Evolutionary conservation across 306 rosid genomes (phyloP).

Genomic region (Gleditsia sinensis): DNA sequence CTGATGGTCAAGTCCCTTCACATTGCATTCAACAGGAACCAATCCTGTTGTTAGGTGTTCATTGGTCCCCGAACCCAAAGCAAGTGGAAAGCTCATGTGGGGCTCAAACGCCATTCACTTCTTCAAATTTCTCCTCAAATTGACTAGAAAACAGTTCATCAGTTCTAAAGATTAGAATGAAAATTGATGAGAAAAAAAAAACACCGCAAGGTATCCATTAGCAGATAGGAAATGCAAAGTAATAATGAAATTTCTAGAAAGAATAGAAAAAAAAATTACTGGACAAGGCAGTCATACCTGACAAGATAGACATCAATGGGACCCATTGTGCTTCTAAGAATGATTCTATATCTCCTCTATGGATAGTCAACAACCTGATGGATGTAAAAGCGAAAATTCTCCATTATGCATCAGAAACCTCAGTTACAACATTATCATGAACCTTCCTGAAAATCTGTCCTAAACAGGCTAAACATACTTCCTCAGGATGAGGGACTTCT

Average conservation of each 20-base stretch:
- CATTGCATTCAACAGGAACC: constrained; percentile 50
- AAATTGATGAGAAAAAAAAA: constrained; percentile 1
- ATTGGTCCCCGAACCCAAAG: constrained; percentile 80
- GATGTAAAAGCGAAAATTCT: no score
- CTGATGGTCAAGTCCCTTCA: constrained; percentile 60
- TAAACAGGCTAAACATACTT: constrained; percentile 76
- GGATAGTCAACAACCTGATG: constrained; percentile 92
- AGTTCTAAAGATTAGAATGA: constrained; percentile 10
- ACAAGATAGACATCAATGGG: constrained; percentile 98
- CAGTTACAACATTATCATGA: constrained; percentile 26
- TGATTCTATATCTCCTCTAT: constrained; percentile 87
- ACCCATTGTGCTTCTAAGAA: constrained; percentile 99
- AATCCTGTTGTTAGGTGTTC: constrained; percentile 64
- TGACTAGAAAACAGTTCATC: constrained; percentile 51
- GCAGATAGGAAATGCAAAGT: constrained; percentile 23
- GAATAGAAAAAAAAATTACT: constrained; percentile 4
- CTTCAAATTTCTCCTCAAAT: constrained; percentile 98
- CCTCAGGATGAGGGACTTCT: constrained; percentile 99
- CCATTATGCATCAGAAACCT: constrained; percentile 40
- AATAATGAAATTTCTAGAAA: constrained; percentile 29
- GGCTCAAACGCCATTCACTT: constrained; percentile 64
- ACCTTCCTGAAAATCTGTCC: constrained; percentile 32
- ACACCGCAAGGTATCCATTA: neutral
- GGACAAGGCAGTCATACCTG: constrained; percentile 59
- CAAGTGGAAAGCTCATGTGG: constrained; percentile 64